phyloP scores from a whole-genome alignment of 2,329 filamentous ascomycete species.

The Colletotrichum tabaci region DNA sequence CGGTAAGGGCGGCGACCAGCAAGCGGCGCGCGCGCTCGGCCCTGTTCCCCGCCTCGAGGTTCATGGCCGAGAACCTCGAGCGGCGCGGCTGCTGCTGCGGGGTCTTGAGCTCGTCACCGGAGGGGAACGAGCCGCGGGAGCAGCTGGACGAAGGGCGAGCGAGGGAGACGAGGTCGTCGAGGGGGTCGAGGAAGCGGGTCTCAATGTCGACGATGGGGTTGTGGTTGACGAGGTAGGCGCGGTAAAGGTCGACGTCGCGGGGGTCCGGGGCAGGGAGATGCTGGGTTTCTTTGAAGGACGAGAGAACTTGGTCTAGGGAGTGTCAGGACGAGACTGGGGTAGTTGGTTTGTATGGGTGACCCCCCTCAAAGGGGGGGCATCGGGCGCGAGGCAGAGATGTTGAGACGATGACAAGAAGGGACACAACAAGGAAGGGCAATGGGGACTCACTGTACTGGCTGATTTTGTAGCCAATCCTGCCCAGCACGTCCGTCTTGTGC shows the following conservation, averaged over 20 bases:
- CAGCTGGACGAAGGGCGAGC: conserved; percentile 34
- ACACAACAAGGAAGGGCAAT: neutral
- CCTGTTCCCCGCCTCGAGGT: conserved; percentile 19
- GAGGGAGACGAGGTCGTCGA: conserved; percentile 68
- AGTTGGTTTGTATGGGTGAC: too few relatives aligned
- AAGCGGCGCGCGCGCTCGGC: conserved; percentile 9
- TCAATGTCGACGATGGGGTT: conserved; percentile 72
- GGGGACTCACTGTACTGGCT: conserved; percentile 74
- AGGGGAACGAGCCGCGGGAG: neutral
- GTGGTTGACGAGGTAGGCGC: conserved; percentile 68
- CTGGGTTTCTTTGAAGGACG: conserved; percentile 70
- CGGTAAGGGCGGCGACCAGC: neutral
- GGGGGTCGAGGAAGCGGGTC: conserved; percentile 69
- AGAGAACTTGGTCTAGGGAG: conserved; percentile 68
- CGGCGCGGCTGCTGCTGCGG: conserved; percentile 37
- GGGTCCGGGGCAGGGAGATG: conserved; percentile 63
- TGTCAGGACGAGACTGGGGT: conserved; percentile 34
- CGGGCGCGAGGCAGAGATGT: too few relatives aligned
- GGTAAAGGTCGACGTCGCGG: conserved; percentile 66
- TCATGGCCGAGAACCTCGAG: neutral
- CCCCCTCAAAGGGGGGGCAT: too few relatives aligned
- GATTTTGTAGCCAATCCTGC: conserved; percentile 75
- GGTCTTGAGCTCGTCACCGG: conserved; percentile 34
- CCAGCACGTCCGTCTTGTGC: conserved; percentile 72
- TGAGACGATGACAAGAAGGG: neutral